Evolutionary conservation across 371 early-diverging fungal genomes (phyloP).

Genomic region (Apophysomyces elegans): DNA sequence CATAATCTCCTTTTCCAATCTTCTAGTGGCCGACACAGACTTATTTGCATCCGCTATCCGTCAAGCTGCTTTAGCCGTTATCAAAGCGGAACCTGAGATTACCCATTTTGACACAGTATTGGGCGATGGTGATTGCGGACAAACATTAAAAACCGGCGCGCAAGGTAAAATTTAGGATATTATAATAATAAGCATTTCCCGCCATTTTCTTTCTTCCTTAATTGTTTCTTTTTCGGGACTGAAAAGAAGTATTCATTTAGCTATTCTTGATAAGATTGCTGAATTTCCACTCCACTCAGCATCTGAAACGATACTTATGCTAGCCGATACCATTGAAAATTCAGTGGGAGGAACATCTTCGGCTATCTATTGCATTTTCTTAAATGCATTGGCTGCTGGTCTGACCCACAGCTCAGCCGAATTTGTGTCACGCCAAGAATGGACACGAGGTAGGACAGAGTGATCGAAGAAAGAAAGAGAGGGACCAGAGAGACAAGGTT

Average conservation of each 20-base stretch:
- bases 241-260: slow-evolving; percentile 13
- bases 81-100: slow-evolving; percentile 71
- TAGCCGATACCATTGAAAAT: slow-evolving; percentile 70
- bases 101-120: slow-evolving; percentile 72
- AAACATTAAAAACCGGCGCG: slow-evolving; percentile 71
- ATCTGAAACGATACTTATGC: slow-evolving; percentile 31
- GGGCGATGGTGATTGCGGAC: slow-evolving; percentile 89
- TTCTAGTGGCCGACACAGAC: slow-evolving; percentile 17
- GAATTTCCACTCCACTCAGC: slow-evolving; percentile 26
- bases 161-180: slow-evolving; percentile 30
- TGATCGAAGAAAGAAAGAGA: not conserved
- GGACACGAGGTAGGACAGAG: slow-evolving; percentile 24
- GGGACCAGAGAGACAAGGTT: too few species aligned
- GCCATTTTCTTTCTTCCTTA: not conserved
- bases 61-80: slow-evolving; percentile 56
- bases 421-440: slow-evolving; percentile 12
- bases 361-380: slow-evolving; percentile 76
- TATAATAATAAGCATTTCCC: not conserved
- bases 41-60: slow-evolving; percentile 42
- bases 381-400: slow-evolving; percentile 70
- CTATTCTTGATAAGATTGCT: slow-evolving; percentile 33
- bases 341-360: slow-evolving; percentile 83
- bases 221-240: not conserved
- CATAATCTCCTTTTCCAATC: not conserved
- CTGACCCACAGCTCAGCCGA: slow-evolving; percentile 16